A percentile compares a stretch with the other conserved stretches of the same genome.
phyloP scores from a whole-genome alignment of 257 asterid genomes.

The Solanum dulcamara region DNA sequence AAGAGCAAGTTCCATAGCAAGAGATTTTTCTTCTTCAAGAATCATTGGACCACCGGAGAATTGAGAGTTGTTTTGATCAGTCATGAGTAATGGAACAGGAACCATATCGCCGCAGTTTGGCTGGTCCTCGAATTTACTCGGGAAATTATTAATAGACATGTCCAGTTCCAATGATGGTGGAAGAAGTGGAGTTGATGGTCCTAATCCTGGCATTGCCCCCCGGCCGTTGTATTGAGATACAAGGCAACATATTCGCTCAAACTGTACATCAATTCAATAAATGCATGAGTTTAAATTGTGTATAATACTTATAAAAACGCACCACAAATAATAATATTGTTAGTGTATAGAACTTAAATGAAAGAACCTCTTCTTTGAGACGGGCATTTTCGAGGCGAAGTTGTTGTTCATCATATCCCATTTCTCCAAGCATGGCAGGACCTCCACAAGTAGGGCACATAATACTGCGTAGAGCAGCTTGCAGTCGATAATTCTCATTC shows the following conservation, averaged over 20 bases:
- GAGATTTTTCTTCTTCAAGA: conserved; percentile 61
- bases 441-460: conserved; percentile 93
- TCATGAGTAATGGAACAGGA: conserved; percentile 34
- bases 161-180: conserved; percentile 57
- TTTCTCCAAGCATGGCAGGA: conserved; percentile 79
- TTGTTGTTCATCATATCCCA: conserved; percentile 82
- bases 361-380: conserved; percentile 76
- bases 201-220: conserved; percentile 29
- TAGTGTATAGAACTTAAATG: not conserved
- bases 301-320: too few species aligned
- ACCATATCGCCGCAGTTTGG: conserved; percentile 29
- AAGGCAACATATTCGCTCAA: conserved; percentile 56
- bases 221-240: conserved; percentile 59
- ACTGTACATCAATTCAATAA: conserved; percentile 20
- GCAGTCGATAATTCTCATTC: conserved; percentile 70
- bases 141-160: conserved; percentile 26
- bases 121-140: conserved; percentile 38
- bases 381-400: conserved; percentile 84
- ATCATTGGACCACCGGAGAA: conserved; percentile 39
- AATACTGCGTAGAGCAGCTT: conserved; percentile 61
- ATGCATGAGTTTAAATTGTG: too few species aligned
- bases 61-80: conserved; percentile 28
- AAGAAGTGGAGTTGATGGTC: conserved; percentile 27
- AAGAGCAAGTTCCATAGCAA: conserved; percentile 60
- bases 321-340: not conserved